phyloP scores from a whole-genome alignment of 2,329 filamentous ascomycete species.

The Neodidymelliopsis sp. region DNA sequence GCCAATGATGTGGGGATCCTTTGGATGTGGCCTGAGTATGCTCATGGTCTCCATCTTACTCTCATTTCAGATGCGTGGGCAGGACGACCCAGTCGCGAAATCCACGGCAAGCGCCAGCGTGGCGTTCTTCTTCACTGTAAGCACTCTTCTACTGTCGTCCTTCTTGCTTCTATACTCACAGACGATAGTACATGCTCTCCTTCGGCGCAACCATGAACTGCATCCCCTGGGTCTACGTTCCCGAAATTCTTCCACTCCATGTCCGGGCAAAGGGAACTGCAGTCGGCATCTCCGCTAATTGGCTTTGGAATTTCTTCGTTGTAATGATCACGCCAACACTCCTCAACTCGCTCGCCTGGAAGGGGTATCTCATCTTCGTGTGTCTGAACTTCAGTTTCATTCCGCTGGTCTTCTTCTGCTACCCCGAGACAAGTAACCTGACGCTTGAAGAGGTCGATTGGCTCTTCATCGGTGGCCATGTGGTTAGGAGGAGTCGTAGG shows the following conservation, averaged over 20 bases:
- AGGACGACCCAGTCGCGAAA: conserved; percentile 42
- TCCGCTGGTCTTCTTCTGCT: conserved; percentile 57
- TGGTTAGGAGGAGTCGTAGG: conserved; percentile 28
- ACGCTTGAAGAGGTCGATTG: conserved; percentile 48
- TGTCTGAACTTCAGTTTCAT: conserved; percentile 56
- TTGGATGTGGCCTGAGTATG: conserved; percentile 42
- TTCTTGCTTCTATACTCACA: not conserved
- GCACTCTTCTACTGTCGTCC: conserved; percentile 2
- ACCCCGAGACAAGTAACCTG: conserved; percentile 46
- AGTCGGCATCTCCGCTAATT: conserved; percentile 59
- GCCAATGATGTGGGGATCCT: conserved; percentile 44
- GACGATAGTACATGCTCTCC: conserved; percentile 31
- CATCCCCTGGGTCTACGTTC: conserved; percentile 60
- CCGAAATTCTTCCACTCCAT: conserved; percentile 60
- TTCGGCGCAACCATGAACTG: conserved; percentile 38
- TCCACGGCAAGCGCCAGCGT: conserved; percentile 56
- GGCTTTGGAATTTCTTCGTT: conserved; percentile 59
- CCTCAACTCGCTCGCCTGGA: conserved; percentile 58
- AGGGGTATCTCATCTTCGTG: conserved; percentile 63
- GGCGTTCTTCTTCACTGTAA: conserved; percentile 58
- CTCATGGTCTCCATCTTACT: conserved; percentile 50
- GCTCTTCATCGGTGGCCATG: conserved; percentile 43
- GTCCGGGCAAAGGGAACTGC: conserved; percentile 60
- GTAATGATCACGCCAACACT: conserved; percentile 62
- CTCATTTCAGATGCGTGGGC: conserved; percentile 49